Conservation (phyloP, 768 basidiomycete genomes). For the Suillus plorans region DNA sequence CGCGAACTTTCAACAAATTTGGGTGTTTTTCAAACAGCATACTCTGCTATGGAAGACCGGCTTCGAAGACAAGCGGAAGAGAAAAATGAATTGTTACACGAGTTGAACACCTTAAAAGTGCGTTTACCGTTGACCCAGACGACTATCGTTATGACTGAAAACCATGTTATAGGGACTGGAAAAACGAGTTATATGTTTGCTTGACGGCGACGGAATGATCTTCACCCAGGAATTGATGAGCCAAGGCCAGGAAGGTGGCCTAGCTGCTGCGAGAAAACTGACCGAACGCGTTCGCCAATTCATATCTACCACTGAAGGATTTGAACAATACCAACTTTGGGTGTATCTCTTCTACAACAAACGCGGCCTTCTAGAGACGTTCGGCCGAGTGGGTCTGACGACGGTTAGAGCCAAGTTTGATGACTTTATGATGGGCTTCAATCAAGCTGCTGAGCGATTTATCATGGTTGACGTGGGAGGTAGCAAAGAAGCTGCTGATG, state of each 20-base stretch:
- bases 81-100: constrained; percentile 16
- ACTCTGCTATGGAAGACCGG: constrained; percentile 21
- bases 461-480: constrained; percentile 68
- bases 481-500: constrained; percentile 73
- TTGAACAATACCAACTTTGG: constrained; percentile 48
- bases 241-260: constrained; percentile 58
- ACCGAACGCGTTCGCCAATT: constrained; percentile 29
- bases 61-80: constrained; percentile 18
- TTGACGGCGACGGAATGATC: constrained; percentile 67
- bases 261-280: constrained; percentile 51
- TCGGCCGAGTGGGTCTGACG: constrained; percentile 35
- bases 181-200: constrained; percentile 42
- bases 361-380: constrained; percentile 53
- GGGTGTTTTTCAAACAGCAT: constrained; percentile 27
- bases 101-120: constrained; percentile 31
- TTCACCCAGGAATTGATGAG: constrained; percentile 53
- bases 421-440: constrained; percentile 68
- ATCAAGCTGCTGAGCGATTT: constrained; percentile 66
- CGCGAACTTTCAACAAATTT: constrained; percentile 24
- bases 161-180: constrained; percentile 25
- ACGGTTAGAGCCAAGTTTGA: constrained; percentile 48
- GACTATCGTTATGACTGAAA: constrained; percentile 4
- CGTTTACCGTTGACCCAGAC: neutral
- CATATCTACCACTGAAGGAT: constrained; percentile 19
- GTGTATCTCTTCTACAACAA: constrained; percentile 66